phyloP scores from a whole-genome alignment of 1,139 yeast species.

The Taiozyma sp. region DNA sequence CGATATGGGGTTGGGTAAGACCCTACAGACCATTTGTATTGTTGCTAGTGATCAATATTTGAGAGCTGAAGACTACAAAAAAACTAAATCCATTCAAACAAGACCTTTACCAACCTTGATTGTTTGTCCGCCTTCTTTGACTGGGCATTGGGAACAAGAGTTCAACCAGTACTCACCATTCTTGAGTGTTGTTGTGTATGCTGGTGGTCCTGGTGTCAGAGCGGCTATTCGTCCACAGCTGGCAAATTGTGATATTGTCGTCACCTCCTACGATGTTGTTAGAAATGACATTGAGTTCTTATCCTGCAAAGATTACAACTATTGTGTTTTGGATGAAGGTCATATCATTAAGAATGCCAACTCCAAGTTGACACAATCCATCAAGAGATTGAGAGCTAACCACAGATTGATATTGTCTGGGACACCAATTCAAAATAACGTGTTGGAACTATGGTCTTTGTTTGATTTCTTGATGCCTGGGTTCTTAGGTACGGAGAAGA shows the following conservation, averaged over 20 bases:
- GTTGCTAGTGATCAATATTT: conserved; percentile 93
- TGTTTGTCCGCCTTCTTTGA: conserved; percentile 93
- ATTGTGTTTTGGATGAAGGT: conserved; percentile 96
- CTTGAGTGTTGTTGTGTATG: conserved; percentile 76
- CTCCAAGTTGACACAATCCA: conserved; percentile 85
- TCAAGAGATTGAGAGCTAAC: conserved; percentile 74
- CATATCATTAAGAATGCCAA: conserved; percentile 92
- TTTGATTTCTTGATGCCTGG: conserved; percentile 99
- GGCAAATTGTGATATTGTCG: conserved; percentile 69
- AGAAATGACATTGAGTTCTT: conserved; percentile 80
- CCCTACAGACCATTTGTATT: conserved; percentile 94
- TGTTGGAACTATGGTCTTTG: conserved; percentile 92
- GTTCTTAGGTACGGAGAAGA: conserved; percentile 89
- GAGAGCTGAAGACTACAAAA: conserved; percentile 63
- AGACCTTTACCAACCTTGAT: conserved; percentile 79
- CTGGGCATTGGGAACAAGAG: conserved; percentile 99
- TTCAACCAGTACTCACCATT: conserved; percentile 87
- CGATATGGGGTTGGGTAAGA: conserved; percentile 99
- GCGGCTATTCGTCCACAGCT: conserved; percentile 48
- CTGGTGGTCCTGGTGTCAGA: conserved; percentile 86
- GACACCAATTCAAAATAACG: conserved; percentile 97
- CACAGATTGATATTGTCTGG: conserved; percentile 91
- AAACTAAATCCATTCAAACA: conserved; percentile 58
- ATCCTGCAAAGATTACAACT: conserved; percentile 66
- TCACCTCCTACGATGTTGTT: conserved; percentile 94